phyloP scores from a whole-genome alignment of 2,329 filamentous ascomycete genomes.

The Colletotrichum camelliae region DNA sequence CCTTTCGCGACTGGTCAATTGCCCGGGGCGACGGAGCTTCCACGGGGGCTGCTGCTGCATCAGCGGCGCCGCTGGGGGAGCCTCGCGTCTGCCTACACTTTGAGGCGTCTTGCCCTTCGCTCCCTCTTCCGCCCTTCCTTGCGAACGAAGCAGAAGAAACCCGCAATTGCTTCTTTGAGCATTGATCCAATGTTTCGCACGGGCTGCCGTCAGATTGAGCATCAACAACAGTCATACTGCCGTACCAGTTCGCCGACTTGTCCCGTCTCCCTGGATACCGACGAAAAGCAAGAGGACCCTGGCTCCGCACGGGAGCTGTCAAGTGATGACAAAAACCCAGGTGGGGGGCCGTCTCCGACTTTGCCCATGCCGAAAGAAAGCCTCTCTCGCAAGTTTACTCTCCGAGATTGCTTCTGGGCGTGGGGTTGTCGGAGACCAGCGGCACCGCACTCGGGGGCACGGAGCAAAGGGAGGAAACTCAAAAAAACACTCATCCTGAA shows the following conservation, averaged over 20 bases:
- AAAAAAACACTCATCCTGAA: not conserved
- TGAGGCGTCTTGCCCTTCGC: not conserved
- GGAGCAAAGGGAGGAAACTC: not conserved
- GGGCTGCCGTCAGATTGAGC: not conserved
- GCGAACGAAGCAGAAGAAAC: not conserved
- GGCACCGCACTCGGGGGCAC: conserved; percentile 8
- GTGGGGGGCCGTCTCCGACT: not conserved
- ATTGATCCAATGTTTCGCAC: not conserved
- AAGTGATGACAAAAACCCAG: conserved; percentile 3
- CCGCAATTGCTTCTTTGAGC: not conserved
- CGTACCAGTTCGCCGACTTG: not conserved
- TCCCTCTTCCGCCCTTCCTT: not conserved
- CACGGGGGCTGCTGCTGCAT: not conserved
- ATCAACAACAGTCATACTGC: not conserved
- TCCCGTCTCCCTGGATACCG: conserved; percentile 11
- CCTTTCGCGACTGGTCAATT: not conserved
- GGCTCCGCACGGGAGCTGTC: not conserved
- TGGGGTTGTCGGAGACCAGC: not conserved
- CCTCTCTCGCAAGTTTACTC: not conserved
- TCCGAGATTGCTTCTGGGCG: not conserved
- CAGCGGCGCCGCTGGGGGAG: not conserved
- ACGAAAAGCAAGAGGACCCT: not conserved
- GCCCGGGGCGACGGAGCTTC: conserved; percentile 6
- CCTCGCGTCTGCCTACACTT: not conserved
- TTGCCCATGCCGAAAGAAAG: conserved; percentile 4